A percentile compares a stretch with the other conserved stretches of the same genome.
These are phyloP conservation scores for Fraxinus quadrangulata DNA, from an alignment of 257 asterid species.

Conservation along the genomic window DNA sequence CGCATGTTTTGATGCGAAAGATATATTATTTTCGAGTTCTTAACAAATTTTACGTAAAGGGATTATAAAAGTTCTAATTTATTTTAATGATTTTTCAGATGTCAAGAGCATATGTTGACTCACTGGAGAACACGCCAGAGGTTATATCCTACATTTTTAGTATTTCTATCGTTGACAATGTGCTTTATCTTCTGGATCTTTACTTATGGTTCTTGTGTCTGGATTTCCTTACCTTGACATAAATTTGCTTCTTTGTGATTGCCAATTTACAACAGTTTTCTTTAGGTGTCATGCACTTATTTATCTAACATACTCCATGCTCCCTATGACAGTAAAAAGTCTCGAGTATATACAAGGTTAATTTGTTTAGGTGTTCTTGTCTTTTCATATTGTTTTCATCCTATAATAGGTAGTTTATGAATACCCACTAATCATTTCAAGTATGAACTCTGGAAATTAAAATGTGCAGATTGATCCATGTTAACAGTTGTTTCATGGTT, in stretches of 20 bases:
- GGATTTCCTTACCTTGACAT: background rate
- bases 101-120: constrained; percentile 42
- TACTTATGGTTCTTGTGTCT: constrained; percentile 6
- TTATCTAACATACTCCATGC: background rate
- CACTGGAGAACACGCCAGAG: constrained; percentile 43
- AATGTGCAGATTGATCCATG: background rate
- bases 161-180: background rate
- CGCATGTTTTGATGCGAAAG: background rate
- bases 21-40: constrained; percentile 13
- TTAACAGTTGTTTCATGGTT: background rate
- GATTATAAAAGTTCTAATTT: constrained; percentile 14
- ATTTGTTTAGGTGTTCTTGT: background rate
- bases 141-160: constrained; percentile 24
- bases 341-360: background rate
- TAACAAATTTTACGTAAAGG: constrained; percentile 14
- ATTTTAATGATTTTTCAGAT: constrained; percentile 36
- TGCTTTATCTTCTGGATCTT: background rate
- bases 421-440: background rate
- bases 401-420: background rate
- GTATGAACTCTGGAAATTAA: background rate
- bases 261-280: background rate
- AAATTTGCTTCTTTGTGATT: background rate
- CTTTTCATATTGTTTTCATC: background rate
- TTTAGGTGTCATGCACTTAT: background rate
- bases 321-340: background rate